Evolutionary conservation across 306 rosid species (phyloP).

Genomic region (Biancaea sappan): DNA sequence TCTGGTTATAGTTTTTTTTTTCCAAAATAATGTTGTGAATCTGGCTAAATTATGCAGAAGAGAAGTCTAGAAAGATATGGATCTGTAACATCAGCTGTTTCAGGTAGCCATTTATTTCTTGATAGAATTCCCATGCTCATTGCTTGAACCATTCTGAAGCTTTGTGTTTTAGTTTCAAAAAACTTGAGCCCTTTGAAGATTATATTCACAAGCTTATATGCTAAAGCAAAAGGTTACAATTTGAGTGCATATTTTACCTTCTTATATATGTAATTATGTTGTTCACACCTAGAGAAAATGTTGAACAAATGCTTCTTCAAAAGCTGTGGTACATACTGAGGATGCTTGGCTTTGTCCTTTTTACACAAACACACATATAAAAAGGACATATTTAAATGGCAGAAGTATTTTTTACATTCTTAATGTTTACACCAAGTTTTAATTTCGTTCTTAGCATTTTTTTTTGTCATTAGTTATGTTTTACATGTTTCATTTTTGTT

Average conservation of each 20-base stretch:
- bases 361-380: neutral
- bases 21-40: conserved; percentile 16
- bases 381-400: neutral
- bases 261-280: too few species aligned
- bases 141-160: conserved; percentile 15
- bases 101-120: conserved; percentile 55
- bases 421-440: too few species aligned
- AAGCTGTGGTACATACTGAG: neutral
- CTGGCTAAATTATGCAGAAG: conserved; percentile 54
- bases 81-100: conserved; percentile 74
- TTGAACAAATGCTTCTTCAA: neutral
- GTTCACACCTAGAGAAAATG: conserved; percentile 17
- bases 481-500: too few species aligned
- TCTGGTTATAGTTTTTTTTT: neutral
- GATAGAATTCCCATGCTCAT: neutral
- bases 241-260: conserved; percentile 8
- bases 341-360: neutral
- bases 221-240: conserved; percentile 24
- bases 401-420: too few species aligned
- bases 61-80: conserved; percentile 71
- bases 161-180: neutral
- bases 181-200: neutral
- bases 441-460: too few species aligned
- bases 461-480: too few species aligned
- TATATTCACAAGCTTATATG: neutral